A percentile compares a stretch with the other conserved stretches of the same genome.
Evolutionary conservation across 164 flowering plant genomes (phyloP).

Genomic region (Hamamelis virginiana): DNA sequence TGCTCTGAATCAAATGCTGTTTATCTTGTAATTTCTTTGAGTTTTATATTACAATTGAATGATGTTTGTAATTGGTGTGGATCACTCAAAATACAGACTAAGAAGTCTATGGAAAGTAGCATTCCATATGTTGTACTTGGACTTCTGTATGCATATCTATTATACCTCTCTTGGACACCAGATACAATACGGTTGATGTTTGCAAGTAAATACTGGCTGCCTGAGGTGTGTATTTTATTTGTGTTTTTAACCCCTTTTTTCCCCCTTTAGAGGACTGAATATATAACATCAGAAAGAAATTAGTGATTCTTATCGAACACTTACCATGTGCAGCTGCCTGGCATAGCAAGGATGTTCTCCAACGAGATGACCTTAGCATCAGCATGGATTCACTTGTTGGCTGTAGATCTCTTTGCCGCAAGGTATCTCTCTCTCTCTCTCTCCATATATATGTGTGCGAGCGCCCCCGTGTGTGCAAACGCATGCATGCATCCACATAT

Average conservation of each 20-base stretch:
- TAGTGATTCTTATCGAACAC: background rate
- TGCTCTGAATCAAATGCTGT: background rate
- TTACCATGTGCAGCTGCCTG: conserved; percentile 54
- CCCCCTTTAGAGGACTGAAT: no score
- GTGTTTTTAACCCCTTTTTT: no score
- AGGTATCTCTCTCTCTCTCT: conserved; percentile 51
- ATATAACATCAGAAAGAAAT: no score
- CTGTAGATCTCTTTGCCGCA: conserved; percentile 91
- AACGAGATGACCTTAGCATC: conserved; percentile 91
- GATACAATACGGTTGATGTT: conserved; percentile 75
- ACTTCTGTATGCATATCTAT: conserved; percentile 69
- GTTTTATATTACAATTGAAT: background rate
- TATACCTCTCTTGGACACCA: conserved; percentile 93
- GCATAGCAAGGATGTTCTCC: conserved; percentile 84
- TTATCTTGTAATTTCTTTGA: background rate
- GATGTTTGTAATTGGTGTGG: background rate
- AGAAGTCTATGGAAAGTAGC: conserved; percentile 62
- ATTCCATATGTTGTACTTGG: conserved; percentile 78
- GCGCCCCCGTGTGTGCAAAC: no score
- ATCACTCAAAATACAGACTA: conserved; percentile 60
- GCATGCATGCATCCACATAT: background rate
- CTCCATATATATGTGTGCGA: background rate
- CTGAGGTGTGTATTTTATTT: conserved; percentile 59
- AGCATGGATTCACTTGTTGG: conserved; percentile 92
- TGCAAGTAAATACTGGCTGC: conserved; percentile 82